phyloP scores from a whole-genome alignment of 345 rosid genomes.

The Litchi chinensis region DNA sequence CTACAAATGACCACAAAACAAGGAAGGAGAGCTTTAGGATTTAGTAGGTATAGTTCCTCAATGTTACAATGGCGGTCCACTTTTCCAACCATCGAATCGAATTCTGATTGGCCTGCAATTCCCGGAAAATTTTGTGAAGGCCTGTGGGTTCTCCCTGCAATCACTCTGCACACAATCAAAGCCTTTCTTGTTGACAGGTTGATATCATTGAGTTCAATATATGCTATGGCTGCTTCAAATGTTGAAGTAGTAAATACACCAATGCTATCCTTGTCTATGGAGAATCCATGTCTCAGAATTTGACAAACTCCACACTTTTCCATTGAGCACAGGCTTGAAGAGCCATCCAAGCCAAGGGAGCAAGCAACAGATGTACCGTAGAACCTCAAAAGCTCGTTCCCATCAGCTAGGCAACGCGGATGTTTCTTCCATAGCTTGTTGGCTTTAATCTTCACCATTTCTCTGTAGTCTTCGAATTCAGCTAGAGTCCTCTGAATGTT shows the following conservation, averaged over 20 bases:
- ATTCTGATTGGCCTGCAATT: constrained; percentile 38
- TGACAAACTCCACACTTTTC: constrained; percentile 55
- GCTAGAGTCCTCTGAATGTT: constrained; percentile 51
- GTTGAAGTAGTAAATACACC: constrained; percentile 62
- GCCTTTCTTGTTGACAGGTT: constrained; percentile 33
- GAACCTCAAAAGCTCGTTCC: constrained; percentile 73
- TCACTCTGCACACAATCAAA: constrained; percentile 66
- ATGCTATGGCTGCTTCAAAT: constrained; percentile 48
- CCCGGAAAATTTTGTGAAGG: constrained; percentile 47
- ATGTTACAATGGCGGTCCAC: constrained; percentile 31
- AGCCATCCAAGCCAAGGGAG: constrained; percentile 41
- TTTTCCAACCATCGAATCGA: constrained; percentile 71
- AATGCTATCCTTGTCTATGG: constrained; percentile 24
- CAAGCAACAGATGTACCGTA: constrained; percentile 55
- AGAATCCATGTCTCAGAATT: constrained; percentile 59
- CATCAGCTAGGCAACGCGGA: constrained; percentile 76
- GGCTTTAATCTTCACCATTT: constrained; percentile 54
- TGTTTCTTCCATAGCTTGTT: constrained; percentile 53
- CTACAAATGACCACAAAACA: constrained; percentile 69
- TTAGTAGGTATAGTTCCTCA: constrained; percentile 59
- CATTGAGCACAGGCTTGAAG: constrained; percentile 46
- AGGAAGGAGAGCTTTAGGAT: constrained; percentile 68
- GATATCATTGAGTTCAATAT: constrained; percentile 22
- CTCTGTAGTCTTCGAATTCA: constrained; percentile 66
- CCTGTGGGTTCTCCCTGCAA: constrained; percentile 68